Evolutionary conservation across 306 rosid species (phyloP), one percentile per base, ranked within the genome.

Genomic region (Quercus cerris): DNA sequence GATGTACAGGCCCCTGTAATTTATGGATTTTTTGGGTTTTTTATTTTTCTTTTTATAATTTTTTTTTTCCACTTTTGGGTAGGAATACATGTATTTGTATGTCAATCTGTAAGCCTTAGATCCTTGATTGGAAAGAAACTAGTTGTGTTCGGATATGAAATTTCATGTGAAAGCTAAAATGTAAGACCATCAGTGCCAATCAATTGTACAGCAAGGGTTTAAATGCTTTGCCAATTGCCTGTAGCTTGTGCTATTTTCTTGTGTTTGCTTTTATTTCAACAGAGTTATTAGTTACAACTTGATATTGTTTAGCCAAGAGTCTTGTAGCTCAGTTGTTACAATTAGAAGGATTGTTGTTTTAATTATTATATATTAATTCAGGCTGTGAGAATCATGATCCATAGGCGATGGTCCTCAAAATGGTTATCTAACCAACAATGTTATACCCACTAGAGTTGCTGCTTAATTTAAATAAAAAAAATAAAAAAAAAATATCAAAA

Each of bases 1-100:
- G 73, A 83, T 93, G 97, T 95, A 92, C 92, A 91, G 92, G 84
- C 88, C 91, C 86, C 35, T 88, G 94, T 96, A 90, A 88, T 84
- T 86, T 91, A 83, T 89, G 96, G 90, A 78, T 88, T 90, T 67
- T 67, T 35, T 67, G 72, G n/a, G n/a, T 33, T 33, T 33, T 66
- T 91, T 90, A 81, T 80, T 59, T 86, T 89, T 78, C 73, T 80
- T 5, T 31, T 33, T 33, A 6, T 35, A 0, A 7, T 38, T 38
- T 6, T 79, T 49, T 71, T 77, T 74, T 68, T 71, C 49, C 59
- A 33, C 79, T 71, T 75, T 70, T 54, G 68, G 83, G 31, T 74
- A 77, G 80, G 83, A 84, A 77, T 84, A 80, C 77, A 38, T 86
- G 88, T 88, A 82, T 82, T 70, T 84, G 81, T 85, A 75, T 85